Evolutionary conservation across 2,329 filamentous ascomycete genomes (phyloP).

Genomic region (Arthrobotrys iridis): DNA sequence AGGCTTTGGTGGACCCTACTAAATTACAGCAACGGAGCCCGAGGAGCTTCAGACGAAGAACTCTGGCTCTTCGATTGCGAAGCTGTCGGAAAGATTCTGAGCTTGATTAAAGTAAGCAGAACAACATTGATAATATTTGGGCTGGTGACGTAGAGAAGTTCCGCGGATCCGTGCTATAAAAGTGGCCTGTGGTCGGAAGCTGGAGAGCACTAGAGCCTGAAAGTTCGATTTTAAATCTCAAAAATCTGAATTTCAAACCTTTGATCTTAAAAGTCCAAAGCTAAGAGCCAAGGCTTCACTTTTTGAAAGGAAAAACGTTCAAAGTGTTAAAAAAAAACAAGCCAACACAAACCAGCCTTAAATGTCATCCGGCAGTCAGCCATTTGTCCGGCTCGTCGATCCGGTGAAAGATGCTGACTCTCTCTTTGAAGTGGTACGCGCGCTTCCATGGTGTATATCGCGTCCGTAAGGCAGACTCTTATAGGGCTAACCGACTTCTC

Average conservation of each 20-base stretch:
- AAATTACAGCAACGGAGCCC: too few relatives aligned
- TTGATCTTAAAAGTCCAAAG: background rate
- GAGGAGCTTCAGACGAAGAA: too few relatives aligned
- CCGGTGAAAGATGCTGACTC: conserved; percentile 39
- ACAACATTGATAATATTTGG: background rate
- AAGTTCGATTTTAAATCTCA: background rate
- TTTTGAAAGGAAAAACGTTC: background rate
- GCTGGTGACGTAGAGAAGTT: background rate
- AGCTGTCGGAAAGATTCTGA: background rate
- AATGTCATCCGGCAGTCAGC: conserved; percentile 27
- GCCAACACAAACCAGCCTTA: conserved; percentile 11
- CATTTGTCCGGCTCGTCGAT: conserved; percentile 43
- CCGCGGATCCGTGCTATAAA: background rate
- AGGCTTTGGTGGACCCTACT: too few relatives aligned
- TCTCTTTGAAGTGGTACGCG: conserved; percentile 47
- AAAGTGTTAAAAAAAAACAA: background rate
- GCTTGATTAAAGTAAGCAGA: background rate
- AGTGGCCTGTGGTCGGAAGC: background rate
- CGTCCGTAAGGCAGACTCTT: background rate
- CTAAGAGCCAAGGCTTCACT: background rate
- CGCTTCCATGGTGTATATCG: background rate
- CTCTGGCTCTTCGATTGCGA: background rate
- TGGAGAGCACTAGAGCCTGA: too few relatives aligned
- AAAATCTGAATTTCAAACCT: background rate
- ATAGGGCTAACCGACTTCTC: background rate